Conservation (phyloP, 768 basidiomycete species). For the Strobilomyces echinocephalus region DNA sequence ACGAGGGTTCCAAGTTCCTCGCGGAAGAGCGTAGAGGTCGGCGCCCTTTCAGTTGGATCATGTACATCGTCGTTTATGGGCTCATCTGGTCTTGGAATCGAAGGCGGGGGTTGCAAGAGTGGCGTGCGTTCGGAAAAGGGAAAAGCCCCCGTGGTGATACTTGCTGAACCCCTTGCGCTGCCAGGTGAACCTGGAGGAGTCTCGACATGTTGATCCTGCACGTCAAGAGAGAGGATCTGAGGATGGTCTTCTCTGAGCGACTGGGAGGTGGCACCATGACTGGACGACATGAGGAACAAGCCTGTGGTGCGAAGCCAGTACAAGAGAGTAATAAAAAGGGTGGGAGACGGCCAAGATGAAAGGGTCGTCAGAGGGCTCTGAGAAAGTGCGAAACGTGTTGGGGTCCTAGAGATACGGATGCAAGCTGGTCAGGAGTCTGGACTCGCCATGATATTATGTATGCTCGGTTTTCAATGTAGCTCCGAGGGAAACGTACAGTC, state of each 20-base stretch:
- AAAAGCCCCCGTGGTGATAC: background rate
- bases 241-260: conserved; percentile 67
- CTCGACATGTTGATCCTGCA: conserved; percentile 2
- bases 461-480: no score
- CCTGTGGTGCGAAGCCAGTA: background rate
- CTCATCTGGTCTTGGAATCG: conserved; percentile 57
- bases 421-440: no score
- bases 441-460: no score
- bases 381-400: no score
- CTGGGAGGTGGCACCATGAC: conserved; percentile 14
- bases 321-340: no score
- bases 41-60: conserved; percentile 15
- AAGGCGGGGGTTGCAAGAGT: conserved; percentile 42
- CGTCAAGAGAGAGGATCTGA: conserved; percentile 43
- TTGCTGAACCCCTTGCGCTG: conserved; percentile 4
- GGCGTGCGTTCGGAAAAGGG: conserved; percentile 50
- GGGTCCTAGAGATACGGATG: no score
- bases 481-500: no score
- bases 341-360: no score
- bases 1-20: conserved; percentile 60
- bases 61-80: conserved; percentile 27
- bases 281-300: conserved; percentile 14
- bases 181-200: conserved; percentile 12
- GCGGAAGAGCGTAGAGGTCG: conserved; percentile 37
- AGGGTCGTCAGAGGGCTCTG: no score